Base-by-base conservation (phyloP, 2,329 filamentous ascomycete genomes). In the Blumeria hordei region DNA sequence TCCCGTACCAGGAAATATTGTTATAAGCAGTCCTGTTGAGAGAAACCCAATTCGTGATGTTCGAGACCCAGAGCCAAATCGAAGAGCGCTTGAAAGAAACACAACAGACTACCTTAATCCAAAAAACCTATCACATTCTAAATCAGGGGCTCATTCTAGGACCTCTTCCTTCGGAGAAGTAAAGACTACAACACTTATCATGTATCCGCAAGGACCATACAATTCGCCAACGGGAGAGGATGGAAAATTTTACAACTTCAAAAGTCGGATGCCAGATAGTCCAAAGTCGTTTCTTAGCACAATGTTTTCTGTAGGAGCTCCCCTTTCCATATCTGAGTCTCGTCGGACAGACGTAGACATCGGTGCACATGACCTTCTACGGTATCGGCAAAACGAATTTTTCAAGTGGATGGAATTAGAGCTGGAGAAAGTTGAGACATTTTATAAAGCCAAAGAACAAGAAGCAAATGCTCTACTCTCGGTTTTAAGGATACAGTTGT, bases 391-490 rank as follows among this genome's bases (percentile, higher is more conserved):
- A 66, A 76, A 75, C n/a, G 85, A 94, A 12, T 96, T 98, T 64
- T 90, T 88, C 66, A 69, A 72, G 0, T 98, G 92, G 63, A 71
- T 98, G 54, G 86, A 95, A 61, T 71, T 71, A 9, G 84, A 98
- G 68, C 71, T 98, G 12, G 74, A 81, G n/a, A 98, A 96, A 68
- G 86, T 98, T 10, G 88, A 98, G 65, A 69, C 72, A 0, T 98
- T 98, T 64, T 96, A 96, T 70, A 80, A 78, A 61, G 70, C 78
- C 60, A 95, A 95, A 65, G 92, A 98, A 65, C 76, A 85, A 33
- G 86, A 95, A 64, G 86, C 90, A 0, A 83, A 79, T 0, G 71
- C 81, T 55, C 78, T 88, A 1, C 70, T 95, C 28, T 70, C 72
- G 0, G 67, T 83, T 3, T 72, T 98, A 50, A 78, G 85, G 44